phyloP scores from a whole-genome alignment of 371 early-diverging fungal species.

The Gilbertella persicaria region DNA sequence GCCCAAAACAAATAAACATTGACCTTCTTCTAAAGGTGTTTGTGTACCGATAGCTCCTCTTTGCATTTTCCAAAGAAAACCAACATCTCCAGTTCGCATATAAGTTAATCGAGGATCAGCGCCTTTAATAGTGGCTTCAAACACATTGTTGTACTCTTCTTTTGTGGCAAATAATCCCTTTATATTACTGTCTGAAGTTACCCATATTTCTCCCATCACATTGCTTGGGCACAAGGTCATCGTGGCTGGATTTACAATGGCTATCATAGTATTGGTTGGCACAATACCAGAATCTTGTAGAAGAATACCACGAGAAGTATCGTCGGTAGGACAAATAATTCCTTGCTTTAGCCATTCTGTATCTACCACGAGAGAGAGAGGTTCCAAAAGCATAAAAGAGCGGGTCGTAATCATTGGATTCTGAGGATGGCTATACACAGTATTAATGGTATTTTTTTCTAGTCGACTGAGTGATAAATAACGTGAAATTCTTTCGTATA shows the following conservation, averaged over 20 bases:
- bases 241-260: constrained; percentile 77
- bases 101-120: constrained; percentile 62
- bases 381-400: constrained; percentile 71
- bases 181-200: constrained; percentile 67
- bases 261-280: constrained; percentile 75
- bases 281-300: constrained; percentile 83
- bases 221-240: constrained; percentile 60
- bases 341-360: constrained; percentile 65
- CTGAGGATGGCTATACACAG: constrained; percentile 67
- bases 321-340: constrained; percentile 55
- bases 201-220: constrained; percentile 86
- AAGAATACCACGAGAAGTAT: constrained; percentile 48
- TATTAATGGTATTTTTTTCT: constrained; percentile 61
- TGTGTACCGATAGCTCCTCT: constrained; percentile 22
- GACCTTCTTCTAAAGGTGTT: constrained; percentile 58
- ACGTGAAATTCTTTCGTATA: constrained; percentile 40
- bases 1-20: constrained; percentile 75
- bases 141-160: constrained; percentile 12
- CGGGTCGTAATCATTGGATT: constrained; percentile 80
- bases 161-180: constrained; percentile 36
- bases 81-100: constrained; percentile 80
- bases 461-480: constrained; percentile 62
- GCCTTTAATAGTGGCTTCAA: constrained; percentile 55
- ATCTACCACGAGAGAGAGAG: constrained; percentile 64
- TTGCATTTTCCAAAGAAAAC: constrained; percentile 70